Conservation (phyloP, 805 yeast genomes). For the Candida manassasensis region DNA sequence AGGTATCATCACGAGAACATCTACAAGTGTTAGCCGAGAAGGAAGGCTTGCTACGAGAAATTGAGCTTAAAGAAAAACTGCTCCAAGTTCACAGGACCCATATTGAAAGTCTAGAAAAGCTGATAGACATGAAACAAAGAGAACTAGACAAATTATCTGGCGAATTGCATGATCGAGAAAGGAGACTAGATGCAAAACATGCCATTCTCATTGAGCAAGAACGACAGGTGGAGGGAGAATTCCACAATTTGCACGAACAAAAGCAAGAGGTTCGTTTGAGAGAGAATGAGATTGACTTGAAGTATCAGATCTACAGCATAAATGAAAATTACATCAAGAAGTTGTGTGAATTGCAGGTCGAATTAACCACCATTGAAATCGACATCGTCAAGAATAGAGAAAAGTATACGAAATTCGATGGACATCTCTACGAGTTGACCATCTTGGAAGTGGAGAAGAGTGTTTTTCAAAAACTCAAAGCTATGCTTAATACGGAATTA, state of each 20-base stretch:
- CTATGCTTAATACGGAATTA: background rate
- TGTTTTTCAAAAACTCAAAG: background rate
- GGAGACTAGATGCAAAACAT: background rate
- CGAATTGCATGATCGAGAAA: background rate
- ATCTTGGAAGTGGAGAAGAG: background rate
- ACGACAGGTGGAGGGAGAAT: background rate
- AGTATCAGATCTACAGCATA: background rate
- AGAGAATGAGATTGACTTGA: background rate
- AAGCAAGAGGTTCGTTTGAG: background rate
- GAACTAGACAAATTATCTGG: background rate
- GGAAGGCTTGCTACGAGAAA: background rate
- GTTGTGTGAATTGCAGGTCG: background rate
- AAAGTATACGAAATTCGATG: background rate
- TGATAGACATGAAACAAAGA: background rate
- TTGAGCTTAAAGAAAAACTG: background rate
- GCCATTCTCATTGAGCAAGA: background rate
- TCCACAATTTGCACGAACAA: background rate
- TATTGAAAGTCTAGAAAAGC: background rate
- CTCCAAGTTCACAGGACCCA: background rate
- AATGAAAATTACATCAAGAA: background rate
- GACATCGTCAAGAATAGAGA: background rate
- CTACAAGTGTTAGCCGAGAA: background rate
- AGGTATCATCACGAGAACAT: background rate
- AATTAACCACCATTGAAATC: background rate
- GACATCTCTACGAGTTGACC: background rate